phyloP scores from a whole-genome alignment of 345 rosid species.

The Limnanthes douglasii region DNA sequence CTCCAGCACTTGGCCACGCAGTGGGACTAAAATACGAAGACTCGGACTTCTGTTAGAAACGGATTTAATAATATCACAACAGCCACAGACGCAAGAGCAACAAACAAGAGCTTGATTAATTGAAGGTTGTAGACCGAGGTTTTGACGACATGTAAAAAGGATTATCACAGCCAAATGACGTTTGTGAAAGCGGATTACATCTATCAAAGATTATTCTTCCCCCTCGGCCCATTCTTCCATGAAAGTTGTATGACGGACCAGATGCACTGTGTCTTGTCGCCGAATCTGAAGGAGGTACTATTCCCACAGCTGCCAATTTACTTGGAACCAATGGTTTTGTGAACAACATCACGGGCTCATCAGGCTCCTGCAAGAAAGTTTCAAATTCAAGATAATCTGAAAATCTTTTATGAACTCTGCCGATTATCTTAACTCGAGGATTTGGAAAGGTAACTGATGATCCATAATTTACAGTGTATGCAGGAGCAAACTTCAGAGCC shows the following conservation, averaged over 20 bases:
- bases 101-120: no score
- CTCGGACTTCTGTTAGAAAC: no score
- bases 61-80: no score
- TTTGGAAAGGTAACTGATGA: background rate
- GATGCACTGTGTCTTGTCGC: conserved; percentile 22
- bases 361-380: no score
- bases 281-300: conserved; percentile 57
- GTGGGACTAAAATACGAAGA: no score
- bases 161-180: conserved; percentile 51
- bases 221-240: conserved; percentile 94
- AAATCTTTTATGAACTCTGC: no score
- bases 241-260: conserved; percentile 30
- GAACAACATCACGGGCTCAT: conserved; percentile 78
- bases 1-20: no score
- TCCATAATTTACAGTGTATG: no score
- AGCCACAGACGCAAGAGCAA: no score
- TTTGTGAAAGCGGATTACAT: conserved; percentile 80
- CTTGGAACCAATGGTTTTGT: conserved; percentile 84
- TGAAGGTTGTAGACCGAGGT: conserved; percentile 35
- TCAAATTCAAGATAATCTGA: no score
- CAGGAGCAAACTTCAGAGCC: no score
- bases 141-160: conserved; percentile 51
- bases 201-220: conserved; percentile 86
- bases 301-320: conserved; percentile 74
- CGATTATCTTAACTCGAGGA: no score